phyloP scores from a whole-genome alignment of 352 stramenopile species.

The Blastocystis sp. region DNA sequence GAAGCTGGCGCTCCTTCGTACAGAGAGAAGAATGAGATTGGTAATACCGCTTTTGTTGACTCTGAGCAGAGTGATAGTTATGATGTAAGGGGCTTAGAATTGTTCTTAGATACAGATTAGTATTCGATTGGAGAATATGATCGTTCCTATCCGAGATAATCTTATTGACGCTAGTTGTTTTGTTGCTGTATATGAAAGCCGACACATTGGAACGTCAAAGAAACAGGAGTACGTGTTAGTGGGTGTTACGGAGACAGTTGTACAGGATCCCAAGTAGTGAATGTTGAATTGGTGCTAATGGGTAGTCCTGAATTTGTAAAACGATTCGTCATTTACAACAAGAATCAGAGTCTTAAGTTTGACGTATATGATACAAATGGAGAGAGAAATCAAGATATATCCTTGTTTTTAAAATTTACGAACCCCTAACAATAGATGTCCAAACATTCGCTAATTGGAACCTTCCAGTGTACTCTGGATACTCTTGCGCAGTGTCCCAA shows the following conservation, averaged over 20 bases:
- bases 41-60: not conserved
- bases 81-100: not conserved
- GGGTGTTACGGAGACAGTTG: not conserved
- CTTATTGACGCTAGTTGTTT: conserved; percentile 46
- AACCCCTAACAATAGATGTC: conserved; percentile 10
- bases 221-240: conserved; percentile 50
- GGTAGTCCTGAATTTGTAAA: conserved; percentile 47
- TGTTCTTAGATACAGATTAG: not conserved
- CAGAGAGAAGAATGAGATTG: conserved; percentile 35
- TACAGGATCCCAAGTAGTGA: conserved; percentile 23
- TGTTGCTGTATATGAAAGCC: conserved; percentile 22
- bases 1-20: not conserved
- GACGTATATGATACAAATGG: conserved; percentile 52
- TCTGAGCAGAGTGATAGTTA: not conserved
- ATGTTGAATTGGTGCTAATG: not conserved
- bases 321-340: conserved; percentile 37
- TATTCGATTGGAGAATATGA: conserved; percentile 44
- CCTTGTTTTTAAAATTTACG: not conserved
- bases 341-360: conserved; percentile 38
- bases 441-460: not conserved
- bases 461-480: not conserved
- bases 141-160: not conserved
- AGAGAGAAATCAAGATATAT: not conserved
- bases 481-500: not conserved
- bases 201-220: not conserved